Percentiles rank a stretch among this genome's conserved stretches.
Evolutionary conservation across 805 yeast species (phyloP).

Genomic region (Starmerella cellae): DNA sequence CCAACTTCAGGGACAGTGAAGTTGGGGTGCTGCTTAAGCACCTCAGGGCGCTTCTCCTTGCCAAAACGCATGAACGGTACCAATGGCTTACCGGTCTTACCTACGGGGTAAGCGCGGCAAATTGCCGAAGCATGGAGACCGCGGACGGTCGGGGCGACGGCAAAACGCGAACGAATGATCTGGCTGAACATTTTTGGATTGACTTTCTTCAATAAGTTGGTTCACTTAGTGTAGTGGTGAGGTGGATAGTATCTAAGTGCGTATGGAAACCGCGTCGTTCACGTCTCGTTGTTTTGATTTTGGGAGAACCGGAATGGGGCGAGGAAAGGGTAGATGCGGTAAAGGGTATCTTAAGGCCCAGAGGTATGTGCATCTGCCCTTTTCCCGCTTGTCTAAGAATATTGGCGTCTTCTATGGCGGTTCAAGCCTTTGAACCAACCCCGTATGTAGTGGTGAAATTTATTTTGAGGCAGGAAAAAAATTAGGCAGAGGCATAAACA

Average conservation of each 20-base stretch:
- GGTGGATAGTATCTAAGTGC: too few species aligned
- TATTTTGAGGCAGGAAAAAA: background rate
- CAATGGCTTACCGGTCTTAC: slow-evolving; percentile 38
- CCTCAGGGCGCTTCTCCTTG: slow-evolving; percentile 85
- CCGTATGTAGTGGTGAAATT: background rate
- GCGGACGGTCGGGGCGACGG: background rate
- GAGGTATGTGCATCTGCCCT: too few species aligned
- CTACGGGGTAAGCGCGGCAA: slow-evolving; percentile 10
- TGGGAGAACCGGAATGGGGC: too few species aligned
- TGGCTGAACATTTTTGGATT: background rate
- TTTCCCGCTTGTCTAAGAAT: too few species aligned
- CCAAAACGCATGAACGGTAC: slow-evolving; percentile 98
- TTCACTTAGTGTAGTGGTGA: too few species aligned
- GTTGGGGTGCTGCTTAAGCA: slow-evolving; percentile 89
- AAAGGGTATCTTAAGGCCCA: too few species aligned
- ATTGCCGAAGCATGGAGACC: background rate
- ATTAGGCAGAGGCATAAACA: background rate
- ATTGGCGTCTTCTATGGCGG: too few species aligned
- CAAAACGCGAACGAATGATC: background rate
- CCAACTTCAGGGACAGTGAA: slow-evolving; percentile 83
- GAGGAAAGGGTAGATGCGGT: too few species aligned
- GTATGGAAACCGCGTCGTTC: too few species aligned
- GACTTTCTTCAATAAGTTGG: too few species aligned
- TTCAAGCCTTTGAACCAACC: too few species aligned
- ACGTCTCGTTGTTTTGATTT: too few species aligned